phyloP scores from a whole-genome alignment of 768 basidiomycete genomes.

The Cytidiella melzeri region DNA sequence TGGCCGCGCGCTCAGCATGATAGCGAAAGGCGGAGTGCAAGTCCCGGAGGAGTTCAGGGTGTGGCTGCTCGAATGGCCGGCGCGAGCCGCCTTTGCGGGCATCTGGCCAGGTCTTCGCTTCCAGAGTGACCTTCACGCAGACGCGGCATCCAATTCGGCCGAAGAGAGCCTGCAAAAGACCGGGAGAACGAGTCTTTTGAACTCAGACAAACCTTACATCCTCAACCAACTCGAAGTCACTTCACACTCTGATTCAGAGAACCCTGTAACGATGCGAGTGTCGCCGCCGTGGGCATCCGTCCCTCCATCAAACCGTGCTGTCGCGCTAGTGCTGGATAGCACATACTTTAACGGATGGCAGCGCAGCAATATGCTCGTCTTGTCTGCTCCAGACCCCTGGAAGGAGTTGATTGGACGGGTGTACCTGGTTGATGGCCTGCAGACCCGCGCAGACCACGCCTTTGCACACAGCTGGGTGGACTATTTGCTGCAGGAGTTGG shows the following conservation, averaged over 20 bases:
- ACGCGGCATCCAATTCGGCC: neutral
- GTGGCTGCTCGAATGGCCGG: conserved; percentile 25
- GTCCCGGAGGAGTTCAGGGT: conserved; percentile 19
- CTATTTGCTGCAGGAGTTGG: conserved; percentile 6
- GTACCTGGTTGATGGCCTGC: conserved; percentile 7
- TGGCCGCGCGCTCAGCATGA: conserved; percentile 3
- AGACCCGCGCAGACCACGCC: neutral
- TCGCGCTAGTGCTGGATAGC: conserved; percentile 8
- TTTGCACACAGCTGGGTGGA: conserved; percentile 7
- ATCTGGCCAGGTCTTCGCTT: conserved; percentile 19
- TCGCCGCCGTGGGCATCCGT: neutral
- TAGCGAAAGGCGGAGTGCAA: conserved; percentile 5
- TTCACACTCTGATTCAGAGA: neutral
- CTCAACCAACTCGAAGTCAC: neutral
- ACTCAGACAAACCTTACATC: neutral
- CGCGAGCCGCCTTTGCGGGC: conserved; percentile 12
- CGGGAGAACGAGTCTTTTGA: neutral
- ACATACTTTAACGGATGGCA: conserved; percentile 9
- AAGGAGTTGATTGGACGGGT: conserved; percentile 5
- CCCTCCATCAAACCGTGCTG: neutral
- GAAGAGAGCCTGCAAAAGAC: neutral
- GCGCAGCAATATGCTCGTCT: conserved; percentile 8
- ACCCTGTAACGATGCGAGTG: neutral
- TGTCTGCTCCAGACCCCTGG: neutral
- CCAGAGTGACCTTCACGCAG: neutral